Conservation (phyloP, 495 filamentous ascomycete species). For the Aspergillus nidulans region DNA sequence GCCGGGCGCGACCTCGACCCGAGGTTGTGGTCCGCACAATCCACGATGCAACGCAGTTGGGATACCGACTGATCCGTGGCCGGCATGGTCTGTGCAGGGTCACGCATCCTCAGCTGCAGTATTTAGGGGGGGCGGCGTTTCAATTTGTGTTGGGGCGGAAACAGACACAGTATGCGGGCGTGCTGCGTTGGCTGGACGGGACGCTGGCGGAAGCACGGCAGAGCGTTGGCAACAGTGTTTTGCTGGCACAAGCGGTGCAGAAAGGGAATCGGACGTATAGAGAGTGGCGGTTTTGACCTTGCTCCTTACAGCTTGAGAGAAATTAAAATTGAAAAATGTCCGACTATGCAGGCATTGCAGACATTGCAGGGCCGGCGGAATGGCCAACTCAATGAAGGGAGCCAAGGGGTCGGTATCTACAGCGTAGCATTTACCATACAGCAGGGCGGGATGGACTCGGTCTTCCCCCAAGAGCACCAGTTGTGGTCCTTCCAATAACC, state of each 20-base stretch:
- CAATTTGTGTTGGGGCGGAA: conserved; percentile 58
- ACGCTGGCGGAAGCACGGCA: conserved; percentile 33
- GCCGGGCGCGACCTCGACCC: conserved; percentile 47
- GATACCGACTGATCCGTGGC: conserved; percentile 58
- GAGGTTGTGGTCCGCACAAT: conserved; percentile 63
- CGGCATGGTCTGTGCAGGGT: conserved; percentile 49
- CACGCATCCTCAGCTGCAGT: conserved; percentile 61
- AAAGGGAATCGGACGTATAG: conserved; percentile 34
- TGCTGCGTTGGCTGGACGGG: conserved; percentile 59
- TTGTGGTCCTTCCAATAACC: too few relatives aligned
- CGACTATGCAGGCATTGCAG: background rate
- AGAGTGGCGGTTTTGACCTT: conserved; percentile 36
- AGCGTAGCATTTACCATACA: background rate
- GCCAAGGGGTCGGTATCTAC: background rate
- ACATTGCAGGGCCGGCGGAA: background rate
- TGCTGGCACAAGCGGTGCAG: conserved; percentile 29
- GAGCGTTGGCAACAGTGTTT: conserved; percentile 22
- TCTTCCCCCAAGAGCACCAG: background rate
- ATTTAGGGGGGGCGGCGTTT: conserved; percentile 66
- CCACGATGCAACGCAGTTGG: conserved; percentile 58
- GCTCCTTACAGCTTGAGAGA: background rate
- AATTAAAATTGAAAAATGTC: background rate
- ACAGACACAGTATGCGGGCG: conserved; percentile 59
- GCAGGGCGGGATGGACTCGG: background rate
- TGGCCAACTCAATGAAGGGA: background rate